Percentiles rank a stretch among this genome's conserved stretches.
These are phyloP conservation scores for Suillus variegatus DNA, from an alignment of 768 basidiomycete species.

Conservation along the genomic window DNA sequence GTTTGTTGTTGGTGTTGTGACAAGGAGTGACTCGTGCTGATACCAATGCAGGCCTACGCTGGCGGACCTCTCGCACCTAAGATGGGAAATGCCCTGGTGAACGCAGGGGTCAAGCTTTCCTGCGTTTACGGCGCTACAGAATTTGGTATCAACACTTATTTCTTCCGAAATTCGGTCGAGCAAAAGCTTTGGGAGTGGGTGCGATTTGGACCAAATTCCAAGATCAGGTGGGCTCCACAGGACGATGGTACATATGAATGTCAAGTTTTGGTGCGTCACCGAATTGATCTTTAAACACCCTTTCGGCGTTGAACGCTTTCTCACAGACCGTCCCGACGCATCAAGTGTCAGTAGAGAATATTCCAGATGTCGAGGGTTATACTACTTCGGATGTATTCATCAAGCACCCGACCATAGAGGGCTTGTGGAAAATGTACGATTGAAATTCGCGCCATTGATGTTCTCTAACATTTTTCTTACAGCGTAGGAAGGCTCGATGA, in stretches of 20 bases:
- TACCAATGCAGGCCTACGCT: constrained; percentile 32
- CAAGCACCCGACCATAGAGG: constrained; percentile 43
- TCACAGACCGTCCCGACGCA: constrained; percentile 9
- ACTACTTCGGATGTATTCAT: constrained; percentile 45
- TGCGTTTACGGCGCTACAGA: constrained; percentile 41
- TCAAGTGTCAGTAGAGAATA: constrained; percentile 30
- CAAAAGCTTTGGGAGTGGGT: constrained; percentile 39
- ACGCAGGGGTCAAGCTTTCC: constrained; percentile 34
- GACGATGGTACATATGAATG: constrained; percentile 38
- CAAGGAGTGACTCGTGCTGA: background rate
- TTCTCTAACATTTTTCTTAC: background rate
- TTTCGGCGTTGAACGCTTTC: background rate
- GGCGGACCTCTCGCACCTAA: constrained; percentile 41
- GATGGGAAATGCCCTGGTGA: constrained; percentile 34
- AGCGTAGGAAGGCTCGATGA: constrained; percentile 35
- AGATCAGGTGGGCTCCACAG: constrained; percentile 31
- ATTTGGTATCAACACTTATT: constrained; percentile 12
- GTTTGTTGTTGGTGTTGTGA: constrained; percentile 5
- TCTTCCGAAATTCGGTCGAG: constrained; percentile 17
- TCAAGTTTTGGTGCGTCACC: constrained; percentile 36
- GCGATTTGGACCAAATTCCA: constrained; percentile 20
- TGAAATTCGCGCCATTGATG: background rate
- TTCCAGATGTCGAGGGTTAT: constrained; percentile 41
- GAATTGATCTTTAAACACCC: background rate
- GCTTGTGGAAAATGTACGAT: constrained; percentile 38